Conservation (phyloP, 2,329 filamentous ascomycete genomes). For the Trichoderma asperellum region DNA sequence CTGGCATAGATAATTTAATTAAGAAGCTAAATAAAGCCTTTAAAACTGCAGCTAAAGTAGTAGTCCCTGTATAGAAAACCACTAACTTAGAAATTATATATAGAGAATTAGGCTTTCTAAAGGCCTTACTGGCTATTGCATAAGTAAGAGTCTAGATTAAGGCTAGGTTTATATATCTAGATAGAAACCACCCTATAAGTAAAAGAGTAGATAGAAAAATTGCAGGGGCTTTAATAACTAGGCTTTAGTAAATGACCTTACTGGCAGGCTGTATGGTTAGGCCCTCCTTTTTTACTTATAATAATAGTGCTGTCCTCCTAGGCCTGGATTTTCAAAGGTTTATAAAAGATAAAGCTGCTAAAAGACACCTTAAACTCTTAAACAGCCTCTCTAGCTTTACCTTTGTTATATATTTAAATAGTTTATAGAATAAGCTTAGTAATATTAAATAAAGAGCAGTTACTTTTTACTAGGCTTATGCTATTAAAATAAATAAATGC, state of each 20-base stretch:
- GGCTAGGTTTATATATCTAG: not conserved
- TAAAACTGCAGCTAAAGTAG: not conserved
- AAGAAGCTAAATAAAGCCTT: conserved; percentile 5
- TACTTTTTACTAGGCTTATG: not conserved
- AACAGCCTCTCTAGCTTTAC: not conserved
- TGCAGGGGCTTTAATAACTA: not conserved
- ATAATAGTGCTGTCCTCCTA: not conserved
- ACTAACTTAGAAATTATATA: not conserved
- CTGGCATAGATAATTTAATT: not conserved
- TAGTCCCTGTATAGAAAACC: not conserved
- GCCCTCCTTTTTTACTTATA: not conserved
- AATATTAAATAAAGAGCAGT: not conserved
- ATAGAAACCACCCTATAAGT: not conserved
- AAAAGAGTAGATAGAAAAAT: not conserved
- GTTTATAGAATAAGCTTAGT: not conserved
- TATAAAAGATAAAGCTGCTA: not conserved
- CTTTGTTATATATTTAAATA: not conserved
- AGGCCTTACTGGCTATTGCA: not conserved
- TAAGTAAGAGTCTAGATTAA: not conserved
- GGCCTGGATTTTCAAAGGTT: not conserved
- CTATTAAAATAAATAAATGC: not conserved
- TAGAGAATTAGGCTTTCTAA: not conserved
- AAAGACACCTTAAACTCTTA: not conserved
- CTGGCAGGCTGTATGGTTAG: not conserved
- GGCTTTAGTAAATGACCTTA: not conserved